phyloP scores from a whole-genome alignment of 1,284 basidiomycete species.

The Cutaneotrichosporon arboriforme region DNA sequence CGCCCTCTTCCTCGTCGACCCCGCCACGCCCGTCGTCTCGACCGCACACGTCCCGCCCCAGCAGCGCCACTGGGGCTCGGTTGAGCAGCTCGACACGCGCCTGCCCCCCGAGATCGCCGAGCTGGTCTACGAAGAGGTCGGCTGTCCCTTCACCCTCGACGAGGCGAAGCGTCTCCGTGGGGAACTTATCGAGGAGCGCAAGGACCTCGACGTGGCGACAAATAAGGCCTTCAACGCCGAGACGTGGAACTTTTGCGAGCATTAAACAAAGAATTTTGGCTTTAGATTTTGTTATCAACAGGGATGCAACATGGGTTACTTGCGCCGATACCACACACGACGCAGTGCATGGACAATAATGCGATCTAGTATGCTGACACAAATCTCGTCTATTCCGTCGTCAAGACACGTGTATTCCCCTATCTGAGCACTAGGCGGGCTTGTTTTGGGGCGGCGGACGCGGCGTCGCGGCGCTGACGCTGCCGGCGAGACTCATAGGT shows the following conservation, averaged over 20 bases:
- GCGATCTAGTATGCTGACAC: neutral
- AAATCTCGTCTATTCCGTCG: too few relatives aligned
- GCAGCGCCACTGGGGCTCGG: conserved; percentile 11
- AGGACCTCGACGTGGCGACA: neutral
- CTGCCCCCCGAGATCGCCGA: conserved; percentile 9
- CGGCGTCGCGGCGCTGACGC: neutral
- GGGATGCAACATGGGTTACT: neutral
- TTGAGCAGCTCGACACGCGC: neutral
- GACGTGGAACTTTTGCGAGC: conserved; percentile 14
- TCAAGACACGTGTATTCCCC: too few relatives aligned
- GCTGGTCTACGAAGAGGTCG: conserved; percentile 8
- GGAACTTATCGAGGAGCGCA: conserved; percentile 19
- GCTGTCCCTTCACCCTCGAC: conserved; percentile 10
- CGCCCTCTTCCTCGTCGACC: conserved; percentile 21
- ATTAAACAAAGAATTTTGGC: conserved; percentile 1
- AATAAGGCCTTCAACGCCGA: neutral
- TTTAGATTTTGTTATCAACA: neutral
- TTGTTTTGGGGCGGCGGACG: neutral
- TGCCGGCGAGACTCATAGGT: conserved; percentile 5
- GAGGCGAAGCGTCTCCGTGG: conserved; percentile 12
- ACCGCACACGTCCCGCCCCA: conserved; percentile 15
- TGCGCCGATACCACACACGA: neutral
- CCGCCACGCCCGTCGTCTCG: conserved; percentile 3
- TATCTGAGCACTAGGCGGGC: neutral
- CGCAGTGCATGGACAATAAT: neutral